phyloP scores from a whole-genome alignment of 176 grass and related monocot genomes.

The Zizania latifolia region DNA sequence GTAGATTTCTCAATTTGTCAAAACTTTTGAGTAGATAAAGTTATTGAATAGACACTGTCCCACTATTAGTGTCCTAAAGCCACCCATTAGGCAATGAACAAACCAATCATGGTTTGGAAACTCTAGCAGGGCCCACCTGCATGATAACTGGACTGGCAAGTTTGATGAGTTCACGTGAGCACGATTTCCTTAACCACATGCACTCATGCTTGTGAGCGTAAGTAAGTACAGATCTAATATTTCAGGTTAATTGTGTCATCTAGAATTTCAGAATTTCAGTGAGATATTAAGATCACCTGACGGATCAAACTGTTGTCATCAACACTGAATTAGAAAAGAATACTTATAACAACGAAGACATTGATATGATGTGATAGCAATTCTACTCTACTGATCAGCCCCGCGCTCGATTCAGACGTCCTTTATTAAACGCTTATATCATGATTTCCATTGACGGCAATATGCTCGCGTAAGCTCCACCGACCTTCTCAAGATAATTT shows the following conservation, averaged over 20 bases:
- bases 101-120: background rate
- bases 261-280: too few species aligned
- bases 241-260: too few species aligned
- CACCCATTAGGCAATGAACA: background rate
- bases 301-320: too few species aligned
- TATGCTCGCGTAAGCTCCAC: constrained; percentile 44
- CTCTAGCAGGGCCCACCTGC: background rate
- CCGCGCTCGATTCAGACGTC: background rate
- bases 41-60: background rate
- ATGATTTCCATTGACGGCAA: constrained; percentile 32
- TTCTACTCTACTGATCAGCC: too few species aligned
- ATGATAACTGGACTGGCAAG: constrained; percentile 5
- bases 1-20: background rate
- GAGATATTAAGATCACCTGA: too few species aligned
- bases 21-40: background rate
- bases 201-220: too few species aligned
- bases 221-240: too few species aligned
- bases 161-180: constrained; percentile 13
- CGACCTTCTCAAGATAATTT: constrained; percentile 10
- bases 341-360: too few species aligned
- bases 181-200: background rate
- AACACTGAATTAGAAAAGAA: too few species aligned
- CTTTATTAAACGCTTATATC: constrained; percentile 19
- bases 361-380: too few species aligned
- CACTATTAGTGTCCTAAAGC: background rate